Evolutionary conservation across 2,329 filamentous ascomycete genomes (phyloP), one percentile per base, ranked within the genome.

Genomic region (Phoma sp.): DNA sequence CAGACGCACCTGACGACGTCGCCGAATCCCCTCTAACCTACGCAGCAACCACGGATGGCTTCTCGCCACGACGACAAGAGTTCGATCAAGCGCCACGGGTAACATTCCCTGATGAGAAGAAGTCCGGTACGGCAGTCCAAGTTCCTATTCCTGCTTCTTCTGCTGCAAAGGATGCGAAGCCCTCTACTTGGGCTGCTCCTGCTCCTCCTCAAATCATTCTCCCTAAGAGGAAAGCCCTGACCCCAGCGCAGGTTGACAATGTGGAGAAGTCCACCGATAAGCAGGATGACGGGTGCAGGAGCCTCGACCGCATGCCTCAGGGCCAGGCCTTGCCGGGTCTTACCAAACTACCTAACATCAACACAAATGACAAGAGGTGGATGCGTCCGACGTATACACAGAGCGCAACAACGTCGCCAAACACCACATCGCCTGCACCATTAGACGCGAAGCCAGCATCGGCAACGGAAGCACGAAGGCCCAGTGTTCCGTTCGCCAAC

Each of bases 161-260:
- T 45, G 40, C 46, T 51, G 43, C 48, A 40, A 49, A 55, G 43
- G 53, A 47, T 30, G 53, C 47, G 47, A 57, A 50, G 47, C 47
- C 42, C 45, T 34, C 54, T 42, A 39, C 53, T 61, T 61, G 66
- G 66, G 66, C 73, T 68, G 51, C 51, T 54, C 38, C 50, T 65
- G 61, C 66, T 66, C 63, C 73, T 67, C 66, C 74, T 68, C 66
- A 67, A 63, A 65, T 77, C 53, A 63, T 73, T 59, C 67, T 78
- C 53, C 76, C 77, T 26, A 78, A 78, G 58, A 74, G 76, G 59
- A 78, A 77, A 71, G 71, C 75, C 65, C 69, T 79, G 73, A 77
- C 74, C 59, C 60, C 69, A 62, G 73, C 72, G 68, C 74, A 77
- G 74, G 69, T 75, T 68, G 66, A 72, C 59, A 75, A 74, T 51